Percentiles rank a stretch among this genome's conserved stretches.
Evolutionary conservation across 2,329 filamentous ascomycete genomes (phyloP).

Genomic region (Colletotrichum salicis): DNA sequence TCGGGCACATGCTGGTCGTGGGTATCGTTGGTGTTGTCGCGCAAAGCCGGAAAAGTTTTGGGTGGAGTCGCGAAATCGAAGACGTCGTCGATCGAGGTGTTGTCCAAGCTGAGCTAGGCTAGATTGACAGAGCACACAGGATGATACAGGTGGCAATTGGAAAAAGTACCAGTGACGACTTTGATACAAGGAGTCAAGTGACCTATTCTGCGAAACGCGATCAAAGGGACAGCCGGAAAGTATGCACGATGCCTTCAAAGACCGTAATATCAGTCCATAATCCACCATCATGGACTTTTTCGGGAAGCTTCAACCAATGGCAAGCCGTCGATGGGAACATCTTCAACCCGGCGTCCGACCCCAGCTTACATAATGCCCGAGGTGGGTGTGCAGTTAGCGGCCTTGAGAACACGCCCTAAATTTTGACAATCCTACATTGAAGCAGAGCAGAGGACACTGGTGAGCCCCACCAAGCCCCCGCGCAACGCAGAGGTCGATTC

Average conservation of each 20-base stretch:
- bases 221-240: background rate
- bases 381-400: background rate
- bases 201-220: background rate
- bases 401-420: conserved; percentile 1
- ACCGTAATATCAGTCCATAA: conserved; percentile 12
- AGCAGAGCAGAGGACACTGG: conserved; percentile 15
- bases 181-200: background rate
- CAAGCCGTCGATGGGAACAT: conserved; percentile 1
- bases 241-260: background rate
- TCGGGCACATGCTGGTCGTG: conserved; percentile 19
- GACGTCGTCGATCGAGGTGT: conserved; percentile 20
- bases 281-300: conserved; percentile 18
- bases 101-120: background rate
- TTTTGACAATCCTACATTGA: conserved; percentile 20
- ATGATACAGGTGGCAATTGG: background rate
- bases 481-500: conserved; percentile 27
- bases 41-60: conserved; percentile 17
- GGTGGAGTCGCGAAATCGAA: conserved; percentile 28
- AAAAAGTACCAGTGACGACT: background rate
- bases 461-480: conserved; percentile 29
- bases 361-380: background rate
- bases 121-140: background rate
- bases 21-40: conserved; percentile 15
- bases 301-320: conserved; percentile 27
- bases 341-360: conserved; percentile 4